Evolutionary conservation across 768 basidiomycete species (phyloP).

Genomic region (Boletus vinaceobasis): DNA sequence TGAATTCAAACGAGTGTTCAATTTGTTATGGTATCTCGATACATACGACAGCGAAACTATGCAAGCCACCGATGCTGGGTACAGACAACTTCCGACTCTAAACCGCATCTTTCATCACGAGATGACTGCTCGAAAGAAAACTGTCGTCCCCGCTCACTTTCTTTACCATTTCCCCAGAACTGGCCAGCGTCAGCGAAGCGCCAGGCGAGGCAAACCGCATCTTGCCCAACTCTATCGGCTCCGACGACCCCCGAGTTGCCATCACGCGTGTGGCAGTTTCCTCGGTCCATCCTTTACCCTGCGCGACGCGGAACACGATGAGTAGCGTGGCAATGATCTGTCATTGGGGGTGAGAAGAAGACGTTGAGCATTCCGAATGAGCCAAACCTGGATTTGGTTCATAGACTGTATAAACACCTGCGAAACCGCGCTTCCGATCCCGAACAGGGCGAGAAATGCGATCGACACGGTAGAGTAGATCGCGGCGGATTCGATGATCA

Average conservation of each 20-base stretch:
- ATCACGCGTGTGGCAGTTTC: slow-evolving; percentile 1
- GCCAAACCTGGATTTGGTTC: slow-evolving; percentile 27
- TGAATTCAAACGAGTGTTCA: no score
- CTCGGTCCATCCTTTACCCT: slow-evolving; percentile 7
- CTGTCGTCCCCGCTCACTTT: no score
- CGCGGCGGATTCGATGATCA: slow-evolving; percentile 35
- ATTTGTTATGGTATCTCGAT: no score
- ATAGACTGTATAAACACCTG: slow-evolving; percentile 30
- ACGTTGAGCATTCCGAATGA: no score
- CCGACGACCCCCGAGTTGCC: not conserved
- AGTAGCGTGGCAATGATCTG: slow-evolving; percentile 3
- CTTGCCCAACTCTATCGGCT: not conserved
- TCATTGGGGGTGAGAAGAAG: not conserved
- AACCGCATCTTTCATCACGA: not conserved
- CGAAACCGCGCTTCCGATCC: slow-evolving; percentile 16
- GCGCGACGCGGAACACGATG: slow-evolving; percentile 4
- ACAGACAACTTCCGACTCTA: not conserved
- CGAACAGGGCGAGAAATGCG: slow-evolving; percentile 30
- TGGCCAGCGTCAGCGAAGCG: not conserved
- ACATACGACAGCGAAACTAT: no score
- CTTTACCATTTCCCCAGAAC: not conserved
- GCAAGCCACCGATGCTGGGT: no score
- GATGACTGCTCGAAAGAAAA: no score
- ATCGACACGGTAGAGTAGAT: slow-evolving; percentile 27
- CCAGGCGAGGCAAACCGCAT: not conserved